phyloP scores from a whole-genome alignment of 2,329 filamentous ascomycete genomes.

The Cadophora luteo-olivacea region DNA sequence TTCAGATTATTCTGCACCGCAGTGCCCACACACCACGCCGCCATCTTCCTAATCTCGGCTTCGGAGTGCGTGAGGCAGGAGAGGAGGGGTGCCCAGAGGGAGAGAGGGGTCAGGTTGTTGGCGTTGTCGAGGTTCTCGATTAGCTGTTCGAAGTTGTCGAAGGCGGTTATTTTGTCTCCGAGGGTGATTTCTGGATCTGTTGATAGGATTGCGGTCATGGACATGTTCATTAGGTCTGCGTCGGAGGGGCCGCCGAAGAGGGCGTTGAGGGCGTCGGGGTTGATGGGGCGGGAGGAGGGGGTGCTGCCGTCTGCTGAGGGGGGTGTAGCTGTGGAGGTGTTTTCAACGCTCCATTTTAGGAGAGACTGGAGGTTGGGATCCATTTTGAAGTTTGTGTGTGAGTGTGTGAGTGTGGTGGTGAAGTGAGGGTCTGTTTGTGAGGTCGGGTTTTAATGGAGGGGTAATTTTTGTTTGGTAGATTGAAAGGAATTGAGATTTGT shows the following conservation, averaged over 20 bases:
- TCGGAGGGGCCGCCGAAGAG: slow-evolving; percentile 87
- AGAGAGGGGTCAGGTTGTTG: slow-evolving; percentile 84
- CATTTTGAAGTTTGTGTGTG: slow-evolving; percentile 33
- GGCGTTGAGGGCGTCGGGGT: slow-evolving; percentile 72
- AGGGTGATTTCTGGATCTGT: slow-evolving; percentile 66
- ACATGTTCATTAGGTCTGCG: slow-evolving; percentile 87
- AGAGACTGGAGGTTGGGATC: slow-evolving; percentile 44
- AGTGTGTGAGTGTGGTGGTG: background rate
- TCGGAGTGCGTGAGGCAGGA: slow-evolving; percentile 71
- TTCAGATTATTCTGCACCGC: slow-evolving; percentile 95
- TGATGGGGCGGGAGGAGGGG: slow-evolving; percentile 49
- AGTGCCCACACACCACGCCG: slow-evolving; percentile 93
- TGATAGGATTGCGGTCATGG: slow-evolving; percentile 78
- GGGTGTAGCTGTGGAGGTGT: slow-evolving; percentile 51
- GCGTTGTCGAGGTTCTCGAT: slow-evolving; percentile 95
- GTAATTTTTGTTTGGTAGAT: slow-evolving; percentile 13
- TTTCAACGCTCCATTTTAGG: slow-evolving; percentile 58
- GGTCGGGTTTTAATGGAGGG: slow-evolving; percentile 28
- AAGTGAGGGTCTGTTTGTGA: slow-evolving; percentile 16
- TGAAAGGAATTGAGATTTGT: background rate
- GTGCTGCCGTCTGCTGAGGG: background rate
- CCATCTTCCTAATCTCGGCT: slow-evolving; percentile 77
- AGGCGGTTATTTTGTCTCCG: slow-evolving; percentile 80
- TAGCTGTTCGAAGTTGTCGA: slow-evolving; percentile 94
- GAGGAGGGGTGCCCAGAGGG: slow-evolving; percentile 83